Percentiles rank a stretch among this genome's conserved stretches.
These are phyloP conservation scores for Nematocida major DNA, from an alignment of 371 early-diverging fungal genomes.

Conservation along the genomic window DNA sequence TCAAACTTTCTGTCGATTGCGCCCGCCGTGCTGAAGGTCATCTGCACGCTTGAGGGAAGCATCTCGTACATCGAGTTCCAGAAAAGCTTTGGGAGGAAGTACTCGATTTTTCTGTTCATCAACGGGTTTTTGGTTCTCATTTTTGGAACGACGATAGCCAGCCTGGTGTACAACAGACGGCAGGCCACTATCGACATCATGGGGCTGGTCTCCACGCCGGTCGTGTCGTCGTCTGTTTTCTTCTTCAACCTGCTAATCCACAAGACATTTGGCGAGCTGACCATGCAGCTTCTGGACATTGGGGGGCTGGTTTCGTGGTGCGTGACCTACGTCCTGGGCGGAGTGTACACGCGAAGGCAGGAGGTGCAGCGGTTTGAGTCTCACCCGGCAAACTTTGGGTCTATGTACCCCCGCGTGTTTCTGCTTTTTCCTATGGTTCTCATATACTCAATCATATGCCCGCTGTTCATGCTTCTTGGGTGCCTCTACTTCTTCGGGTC, in stretches of 20 bases:
- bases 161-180: constrained; percentile 29
- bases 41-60: constrained; percentile 60
- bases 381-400: constrained; percentile 61
- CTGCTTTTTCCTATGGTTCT: constrained; percentile 64
- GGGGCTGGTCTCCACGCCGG: constrained; percentile 28
- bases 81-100: constrained; percentile 57
- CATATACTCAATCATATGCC: constrained; percentile 59
- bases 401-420: constrained; percentile 61
- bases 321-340: constrained; percentile 34
- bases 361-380: constrained; percentile 50
- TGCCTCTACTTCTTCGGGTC: constrained; percentile 56
- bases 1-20: constrained; percentile 55
- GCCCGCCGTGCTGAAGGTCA: constrained; percentile 53
- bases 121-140: constrained; percentile 64
- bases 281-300: constrained; percentile 61
- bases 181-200: constrained; percentile 18
- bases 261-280: constrained; percentile 54
- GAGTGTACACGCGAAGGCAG: constrained; percentile 39
- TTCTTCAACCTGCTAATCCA: constrained; percentile 65
- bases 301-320: constrained; percentile 48
- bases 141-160: constrained; percentile 56
- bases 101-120: constrained; percentile 63
- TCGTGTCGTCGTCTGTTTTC: constrained; percentile 56
- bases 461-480: constrained; percentile 61
- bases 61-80: constrained; percentile 56